A percentile compares a stretch with the other conserved stretches of the same genome.
These are phyloP conservation scores for Monosporascus ibericus DNA, from an alignment of 2,329 filamentous ascomycete species.

Conservation along the genomic window DNA sequence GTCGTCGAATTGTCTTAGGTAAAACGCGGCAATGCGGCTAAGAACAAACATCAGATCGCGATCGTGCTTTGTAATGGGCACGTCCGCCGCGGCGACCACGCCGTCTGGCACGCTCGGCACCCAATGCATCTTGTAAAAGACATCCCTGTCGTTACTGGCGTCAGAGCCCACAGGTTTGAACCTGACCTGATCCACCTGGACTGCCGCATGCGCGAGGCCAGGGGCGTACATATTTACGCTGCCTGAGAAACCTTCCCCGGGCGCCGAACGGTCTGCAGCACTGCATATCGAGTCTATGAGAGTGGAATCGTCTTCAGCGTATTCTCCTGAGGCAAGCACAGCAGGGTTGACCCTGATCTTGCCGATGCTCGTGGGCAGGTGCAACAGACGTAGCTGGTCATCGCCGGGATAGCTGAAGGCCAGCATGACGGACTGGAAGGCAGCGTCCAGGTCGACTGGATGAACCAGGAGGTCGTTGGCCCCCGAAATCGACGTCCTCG, in stretches of 20 bases:
- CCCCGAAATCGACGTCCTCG: background rate
- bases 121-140: slow-evolving; percentile 6
- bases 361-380: slow-evolving; percentile 13
- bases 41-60: slow-evolving; percentile 1
- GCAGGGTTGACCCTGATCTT: slow-evolving; percentile 17
- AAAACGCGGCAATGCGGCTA: slow-evolving; percentile 9
- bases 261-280: too few species aligned
- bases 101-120: slow-evolving; percentile 2
- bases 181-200: background rate
- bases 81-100: slow-evolving; percentile 2
- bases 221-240: too few species aligned
- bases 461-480: slow-evolving; percentile 12
- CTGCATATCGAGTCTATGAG: too few species aligned
- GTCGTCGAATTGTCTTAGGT: slow-evolving; percentile 8
- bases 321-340: too few species aligned
- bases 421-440: slow-evolving; percentile 23
- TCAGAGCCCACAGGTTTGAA: background rate
- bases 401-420: slow-evolving; percentile 25
- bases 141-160: slow-evolving; percentile 1
- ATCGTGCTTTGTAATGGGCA: background rate
- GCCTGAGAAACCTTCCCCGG: too few species aligned
- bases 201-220: too few species aligned
- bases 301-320: too few species aligned
- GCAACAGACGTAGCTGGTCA: slow-evolving; percentile 17
- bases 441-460: slow-evolving; percentile 23